Evolutionary conservation across 495 filamentous ascomycete species (phyloP), one percentile per base, ranked within the genome.

Genomic region (Penicillium bovifimosum): DNA sequence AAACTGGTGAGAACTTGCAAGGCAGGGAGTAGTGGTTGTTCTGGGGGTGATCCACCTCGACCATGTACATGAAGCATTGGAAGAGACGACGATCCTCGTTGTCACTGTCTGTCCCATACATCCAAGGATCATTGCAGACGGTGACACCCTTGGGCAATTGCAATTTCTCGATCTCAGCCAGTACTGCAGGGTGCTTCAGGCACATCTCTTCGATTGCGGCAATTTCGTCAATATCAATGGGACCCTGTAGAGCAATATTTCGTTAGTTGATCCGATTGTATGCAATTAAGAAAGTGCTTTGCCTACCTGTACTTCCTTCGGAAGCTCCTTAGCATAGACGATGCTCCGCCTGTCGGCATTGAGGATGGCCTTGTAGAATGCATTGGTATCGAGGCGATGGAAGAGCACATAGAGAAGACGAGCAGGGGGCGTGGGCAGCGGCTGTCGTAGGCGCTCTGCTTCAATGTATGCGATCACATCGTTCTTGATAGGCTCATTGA

Each of bases 21-120:
- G 89, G 89, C 31, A 90, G 76, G 0, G 89, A 84, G 63, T 95
- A 95, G 58, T 92, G 86, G 60, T 91, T 91, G 50, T 75, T 69
- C 51, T 75, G 64, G 4, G 70, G 68, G 41, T 75, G 70, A 27
- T 73, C 68, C 8, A 68, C 65, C 6, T 58, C 63, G 2, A 75
- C 56, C 39, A 75, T 62, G 33, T 75, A 75, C 67, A 75, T 71
- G 51, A 73, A 75, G 53, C 70, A 73, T 53, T 75, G 72, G 50
- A 74, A 73, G 13, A 73, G 66, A 0, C 72, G 69, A 16, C 70
- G 65, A 18, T 56, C 64, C 46, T 75, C 70, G 13, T 63, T 64
- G 6, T 59, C 55, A 17, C 58, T 56, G 38, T 73, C 69, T 9
- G 72, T 68, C 40, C 72, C 72, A 41, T 75, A 75, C 64, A 75